Evolutionary conservation across 345 rosid species (phyloP).

Genomic region (Citrus trifoliata): DNA sequence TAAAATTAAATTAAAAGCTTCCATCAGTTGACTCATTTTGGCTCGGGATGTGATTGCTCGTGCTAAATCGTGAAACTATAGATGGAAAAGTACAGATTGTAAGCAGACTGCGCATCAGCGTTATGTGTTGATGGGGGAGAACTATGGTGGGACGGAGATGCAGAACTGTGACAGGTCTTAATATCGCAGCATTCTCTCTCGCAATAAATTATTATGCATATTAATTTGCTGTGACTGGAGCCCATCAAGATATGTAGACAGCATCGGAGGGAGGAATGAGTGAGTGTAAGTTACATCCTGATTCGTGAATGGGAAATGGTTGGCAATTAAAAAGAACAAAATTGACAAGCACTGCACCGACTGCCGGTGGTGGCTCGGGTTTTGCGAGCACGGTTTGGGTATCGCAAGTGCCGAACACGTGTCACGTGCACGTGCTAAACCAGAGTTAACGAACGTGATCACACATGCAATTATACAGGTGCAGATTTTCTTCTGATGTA

Average conservation of each 20-base stretch:
- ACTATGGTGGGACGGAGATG: too few relatives aligned
- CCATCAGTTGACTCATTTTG: not conserved
- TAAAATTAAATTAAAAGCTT: not conserved
- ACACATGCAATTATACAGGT: not conserved
- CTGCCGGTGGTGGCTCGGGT: not conserved
- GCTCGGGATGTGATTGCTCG: not conserved
- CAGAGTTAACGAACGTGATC: conserved; percentile 16
- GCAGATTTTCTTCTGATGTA: not conserved
- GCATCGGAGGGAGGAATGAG: too few relatives aligned
- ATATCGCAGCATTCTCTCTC: not conserved
- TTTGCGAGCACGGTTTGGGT: not conserved
- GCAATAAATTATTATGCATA: not conserved
- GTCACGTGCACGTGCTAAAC: conserved; percentile 15
- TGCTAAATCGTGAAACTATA: too few relatives aligned
- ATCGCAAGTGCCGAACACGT: conserved; percentile 8
- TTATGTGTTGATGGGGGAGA: too few relatives aligned
- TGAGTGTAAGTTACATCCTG: not conserved
- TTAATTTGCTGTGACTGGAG: too few relatives aligned
- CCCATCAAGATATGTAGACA: too few relatives aligned
- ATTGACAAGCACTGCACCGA: not conserved
- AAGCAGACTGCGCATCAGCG: too few relatives aligned
- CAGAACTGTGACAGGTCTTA: too few relatives aligned
- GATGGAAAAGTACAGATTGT: too few relatives aligned
- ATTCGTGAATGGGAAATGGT: not conserved
- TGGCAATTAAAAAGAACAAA: not conserved